phyloP scores from a whole-genome alignment of 768 basidiomycete species.

The Termitomyces sp. region DNA sequence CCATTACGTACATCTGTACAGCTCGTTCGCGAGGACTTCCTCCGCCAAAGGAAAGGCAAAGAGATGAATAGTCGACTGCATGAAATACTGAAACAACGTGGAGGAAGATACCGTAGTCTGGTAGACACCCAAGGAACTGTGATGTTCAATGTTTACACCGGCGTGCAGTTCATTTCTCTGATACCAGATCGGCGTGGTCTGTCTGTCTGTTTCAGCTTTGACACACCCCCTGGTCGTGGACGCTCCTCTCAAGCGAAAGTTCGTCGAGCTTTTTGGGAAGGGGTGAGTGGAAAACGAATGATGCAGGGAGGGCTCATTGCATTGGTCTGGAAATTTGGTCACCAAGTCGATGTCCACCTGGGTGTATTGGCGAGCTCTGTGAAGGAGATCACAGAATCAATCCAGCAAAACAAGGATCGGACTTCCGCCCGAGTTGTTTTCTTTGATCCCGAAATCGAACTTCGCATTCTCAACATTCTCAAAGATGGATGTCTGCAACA shows the following conservation, averaged over 20 bases:
- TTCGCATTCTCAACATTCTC: slow-evolving; percentile 32
- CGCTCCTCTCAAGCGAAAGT: slow-evolving; percentile 29
- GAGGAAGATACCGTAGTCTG: slow-evolving; percentile 52
- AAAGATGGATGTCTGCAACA: slow-evolving; percentile 12
- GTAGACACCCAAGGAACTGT: slow-evolving; percentile 37
- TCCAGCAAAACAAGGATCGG: slow-evolving; percentile 22
- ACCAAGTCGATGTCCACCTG: slow-evolving; percentile 39
- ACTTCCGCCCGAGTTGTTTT: slow-evolving; percentile 51
- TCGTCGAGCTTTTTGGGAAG: slow-evolving; percentile 57
- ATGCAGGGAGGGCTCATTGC: slow-evolving; percentile 60
- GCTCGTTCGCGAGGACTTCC: slow-evolving; percentile 41
- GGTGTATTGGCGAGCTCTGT: slow-evolving; percentile 42
- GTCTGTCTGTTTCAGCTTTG: slow-evolving; percentile 37
- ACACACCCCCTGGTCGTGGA: slow-evolving; percentile 53
- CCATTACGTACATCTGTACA: slow-evolving; percentile 47
- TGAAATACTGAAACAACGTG: slow-evolving; percentile 41
- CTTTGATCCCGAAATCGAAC: slow-evolving; percentile 54
- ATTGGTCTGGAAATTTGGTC: slow-evolving; percentile 39
- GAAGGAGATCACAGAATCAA: slow-evolving; percentile 40
- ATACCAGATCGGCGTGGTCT: slow-evolving; percentile 49
- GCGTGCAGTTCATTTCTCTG: slow-evolving; percentile 39
- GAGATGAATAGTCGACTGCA: slow-evolving; percentile 30
- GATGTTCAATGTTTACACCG: slow-evolving; percentile 61
- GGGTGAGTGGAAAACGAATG: slow-evolving; percentile 50
- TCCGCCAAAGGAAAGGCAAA: background rate